A percentile compares a stretch with the other conserved stretches of the same genome.
Conservation (phyloP, 257 asterid genomes). For the Anisodus tanguticus region DNA sequence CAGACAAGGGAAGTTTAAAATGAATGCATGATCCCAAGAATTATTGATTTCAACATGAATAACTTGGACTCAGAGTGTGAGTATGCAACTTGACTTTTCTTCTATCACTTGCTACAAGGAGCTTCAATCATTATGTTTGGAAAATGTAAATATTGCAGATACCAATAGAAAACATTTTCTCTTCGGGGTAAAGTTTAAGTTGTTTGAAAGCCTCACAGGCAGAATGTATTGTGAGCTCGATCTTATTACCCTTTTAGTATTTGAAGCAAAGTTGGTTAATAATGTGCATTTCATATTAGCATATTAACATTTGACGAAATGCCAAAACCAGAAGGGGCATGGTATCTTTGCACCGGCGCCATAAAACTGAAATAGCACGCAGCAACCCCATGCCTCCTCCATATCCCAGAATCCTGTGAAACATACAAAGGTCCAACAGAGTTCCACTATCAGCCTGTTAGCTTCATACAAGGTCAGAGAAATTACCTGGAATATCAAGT, state of each 20-base stretch:
- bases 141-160: constrained; percentile 5
- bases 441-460: constrained; percentile 77
- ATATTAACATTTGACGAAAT: neutral
- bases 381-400: constrained; percentile 60
- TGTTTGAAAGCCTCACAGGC: neutral
- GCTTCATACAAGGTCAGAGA: constrained; percentile 98
- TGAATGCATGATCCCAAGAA: neutral
- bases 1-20: neutral
- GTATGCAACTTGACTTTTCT: constrained; percentile 12
- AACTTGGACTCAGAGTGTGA: neutral
- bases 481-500: constrained; percentile 96
- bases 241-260: neutral
- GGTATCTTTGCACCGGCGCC: constrained; percentile 42
- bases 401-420: constrained; percentile 63
- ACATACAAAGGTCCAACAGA: constrained; percentile 60
- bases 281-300: constrained; percentile 30
- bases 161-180: constrained; percentile 10
- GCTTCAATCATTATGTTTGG: neutral
- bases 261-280: constrained; percentile 12
- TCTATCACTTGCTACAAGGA: constrained; percentile 11
- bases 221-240: neutral
- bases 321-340: constrained; percentile 33
- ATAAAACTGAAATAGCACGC: constrained; percentile 44
- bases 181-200: neutral
- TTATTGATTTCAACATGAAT: neutral